Conservation (phyloP, 73 alveolate genomes). For the Blepharisma japonicum region DNA sequence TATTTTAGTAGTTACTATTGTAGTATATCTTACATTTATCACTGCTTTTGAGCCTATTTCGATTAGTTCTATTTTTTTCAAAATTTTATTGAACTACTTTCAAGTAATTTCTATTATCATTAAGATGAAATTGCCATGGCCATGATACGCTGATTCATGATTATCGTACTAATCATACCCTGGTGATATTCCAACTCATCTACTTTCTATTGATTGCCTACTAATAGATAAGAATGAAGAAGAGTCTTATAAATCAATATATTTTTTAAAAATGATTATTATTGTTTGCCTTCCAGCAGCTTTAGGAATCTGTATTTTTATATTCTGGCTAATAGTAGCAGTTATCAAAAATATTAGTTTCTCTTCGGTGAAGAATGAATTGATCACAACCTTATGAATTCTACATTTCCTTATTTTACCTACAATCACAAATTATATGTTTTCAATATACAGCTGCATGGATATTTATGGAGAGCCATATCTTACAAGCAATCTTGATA, state of each 20-base stretch:
- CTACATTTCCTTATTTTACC: too few relatives aligned
- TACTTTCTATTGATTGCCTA: neutral
- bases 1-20: neutral
- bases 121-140: neutral
- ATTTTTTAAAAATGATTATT: too few relatives aligned
- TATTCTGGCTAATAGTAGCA: too few relatives aligned
- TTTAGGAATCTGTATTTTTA: too few relatives aligned
- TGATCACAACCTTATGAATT: too few relatives aligned
- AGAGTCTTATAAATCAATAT: too few relatives aligned
- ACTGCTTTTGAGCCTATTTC: neutral
- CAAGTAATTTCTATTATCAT: neutral
- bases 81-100: neutral
- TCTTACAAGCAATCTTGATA: neutral
- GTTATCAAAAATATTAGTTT: too few relatives aligned
- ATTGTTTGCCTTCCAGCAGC: too few relatives aligned
- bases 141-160: neutral
- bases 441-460: slow-evolving; percentile 30
- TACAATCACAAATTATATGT: too few relatives aligned
- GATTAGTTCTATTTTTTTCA: neutral
- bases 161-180: neutral
- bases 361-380: too few relatives aligned
- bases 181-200: neutral
- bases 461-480: neutral
- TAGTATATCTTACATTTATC: neutral
- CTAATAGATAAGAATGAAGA: neutral